These are phyloP conservation scores for Anastatica hierochuntica DNA, from an alignment of 345 rosid genomes.

Conservation along the genomic window DNA sequence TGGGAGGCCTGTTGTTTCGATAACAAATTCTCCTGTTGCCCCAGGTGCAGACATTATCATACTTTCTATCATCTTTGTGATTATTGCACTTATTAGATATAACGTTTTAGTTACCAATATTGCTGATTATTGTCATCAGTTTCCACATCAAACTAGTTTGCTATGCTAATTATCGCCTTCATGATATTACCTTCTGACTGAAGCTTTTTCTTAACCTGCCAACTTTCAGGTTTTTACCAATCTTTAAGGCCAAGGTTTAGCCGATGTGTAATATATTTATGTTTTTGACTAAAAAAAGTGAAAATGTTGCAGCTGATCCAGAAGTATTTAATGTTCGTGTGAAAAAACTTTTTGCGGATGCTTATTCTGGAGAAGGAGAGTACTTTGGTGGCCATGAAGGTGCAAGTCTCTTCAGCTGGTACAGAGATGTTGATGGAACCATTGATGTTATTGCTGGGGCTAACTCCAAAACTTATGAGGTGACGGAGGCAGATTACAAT, in stretches of 20 bases:
- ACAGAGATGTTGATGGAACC: slow-evolving; percentile 74
- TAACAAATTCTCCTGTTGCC: slow-evolving; percentile 58
- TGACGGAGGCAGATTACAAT: slow-evolving; percentile 70
- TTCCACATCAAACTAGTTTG: slow-evolving; percentile 5
- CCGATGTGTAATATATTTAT: too few species aligned
- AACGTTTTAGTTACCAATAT: not conserved
- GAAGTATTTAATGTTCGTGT: slow-evolving; percentile 55
- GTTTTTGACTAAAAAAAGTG: slow-evolving; percentile 19
- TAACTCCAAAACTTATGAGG: slow-evolving; percentile 64
- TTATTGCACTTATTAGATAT: not conserved
- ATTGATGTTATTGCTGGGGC: slow-evolving; percentile 61
- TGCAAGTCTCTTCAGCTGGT: slow-evolving; percentile 85
- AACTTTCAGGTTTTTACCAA: too few species aligned
- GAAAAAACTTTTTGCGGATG: slow-evolving; percentile 47
- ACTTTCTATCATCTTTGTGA: not conserved
- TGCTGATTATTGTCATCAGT: not conserved
- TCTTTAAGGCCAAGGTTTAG: too few species aligned
- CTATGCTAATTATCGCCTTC: not conserved
- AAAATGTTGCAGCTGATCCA: slow-evolving; percentile 59
- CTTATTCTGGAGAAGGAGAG: slow-evolving; percentile 81
- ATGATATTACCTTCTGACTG: slow-evolving; percentile 6
- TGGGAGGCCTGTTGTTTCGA: slow-evolving; percentile 70
- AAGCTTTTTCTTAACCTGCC: slow-evolving; percentile 1
- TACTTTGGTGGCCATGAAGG: slow-evolving; percentile 95
- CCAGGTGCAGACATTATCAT: too few species aligned